Base-by-base conservation (phyloP, 192 early-diverging fungal species). In the Backusella tarrabulga region DNA sequence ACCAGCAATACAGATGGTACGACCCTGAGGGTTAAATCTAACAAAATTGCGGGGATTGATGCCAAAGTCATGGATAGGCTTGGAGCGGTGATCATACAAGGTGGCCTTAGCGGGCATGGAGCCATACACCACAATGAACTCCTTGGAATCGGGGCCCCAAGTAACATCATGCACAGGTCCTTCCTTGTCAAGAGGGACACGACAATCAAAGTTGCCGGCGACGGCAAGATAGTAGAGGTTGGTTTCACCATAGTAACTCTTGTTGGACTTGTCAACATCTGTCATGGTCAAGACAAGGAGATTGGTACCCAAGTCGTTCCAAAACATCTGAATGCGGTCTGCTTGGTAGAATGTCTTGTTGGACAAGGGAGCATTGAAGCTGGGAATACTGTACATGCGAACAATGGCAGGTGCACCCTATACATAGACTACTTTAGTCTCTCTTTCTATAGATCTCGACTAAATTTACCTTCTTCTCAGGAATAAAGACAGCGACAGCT, bases 181-280 rank as follows among this genome's bases (percentile, higher is more conserved):
- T 56, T 95, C 88, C 72, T 93, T 92, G 75, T 92, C 92, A 68
- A 91, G 87, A 36, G 88, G 79, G 17, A 99, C 97, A 76, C 92
- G 90, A 80, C 95, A 95, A 85, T 97, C 96, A 87, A 94, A 98
- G 83, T 93, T 96, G 8, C 96, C 97, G 46, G 94, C 90, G 1
- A 93, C 94, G 15, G 97, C 88, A 70, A 99, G 83, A 74, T 93
- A 97, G 83, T 96, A 97, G 75, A 99, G 86, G 52, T 91, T 93
- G 29, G 95, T 96, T 81, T 99, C 97, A 76, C 98, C 98, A 81
- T 99, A 99, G 88, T 99, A 99, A 34, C 93, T 95, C 79, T 95
- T 92, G 74, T 95, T 95, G 19, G 97, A 95, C 81, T 92, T 96
- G 83, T 98, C 97, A 44, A 98, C 93, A 41, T 99, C 98, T 38